A percentile compares a stretch with the other conserved stretches of the same genome.
Conservation (phyloP, 108 stramenopile genomes). For the Cyclotella kingstonii region DNA sequence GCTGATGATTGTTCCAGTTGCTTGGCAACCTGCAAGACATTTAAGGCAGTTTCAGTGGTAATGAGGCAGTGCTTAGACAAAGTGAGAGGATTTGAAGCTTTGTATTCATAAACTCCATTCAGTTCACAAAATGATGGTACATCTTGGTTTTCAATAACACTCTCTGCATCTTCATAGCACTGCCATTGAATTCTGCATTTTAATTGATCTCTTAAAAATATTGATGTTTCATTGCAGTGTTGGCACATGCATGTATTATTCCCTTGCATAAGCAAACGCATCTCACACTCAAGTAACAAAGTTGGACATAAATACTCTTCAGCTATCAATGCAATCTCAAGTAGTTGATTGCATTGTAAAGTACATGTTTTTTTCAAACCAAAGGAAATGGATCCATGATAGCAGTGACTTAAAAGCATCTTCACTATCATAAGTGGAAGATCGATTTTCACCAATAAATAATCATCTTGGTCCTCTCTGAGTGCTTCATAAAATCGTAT, state of each 20-base stretch:
- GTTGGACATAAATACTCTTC: conserved; percentile 74
- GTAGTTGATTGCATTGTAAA: conserved; percentile 42
- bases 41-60: conserved; percentile 29
- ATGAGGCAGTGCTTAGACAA: conserved; percentile 13
- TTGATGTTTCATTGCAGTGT: conserved; percentile 13
- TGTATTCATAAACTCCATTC: conserved; percentile 2
- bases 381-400: conserved; percentile 66
- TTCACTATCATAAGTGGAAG: conserved; percentile 32
- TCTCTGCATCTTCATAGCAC: conserved; percentile 3
- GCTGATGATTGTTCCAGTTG: conserved; percentile 30
- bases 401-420: conserved; percentile 63
- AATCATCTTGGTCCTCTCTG: background rate
- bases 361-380: conserved; percentile 35
- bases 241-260: conserved; percentile 28
- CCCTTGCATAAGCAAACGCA: conserved; percentile 45
- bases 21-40: conserved; percentile 23
- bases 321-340: conserved; percentile 65
- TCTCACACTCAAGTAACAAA: conserved; percentile 69
- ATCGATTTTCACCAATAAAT: conserved; percentile 28
- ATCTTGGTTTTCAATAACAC: conserved; percentile 1
- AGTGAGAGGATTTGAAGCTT: background rate
- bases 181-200: background rate
- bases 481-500: conserved; percentile 62
- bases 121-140: conserved; percentile 3
- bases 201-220: conserved; percentile 5